These are phyloP conservation scores for Chalciporus sphaerocephalus DNA, from an alignment of 768 basidiomycete genomes.

Conservation along the genomic window DNA sequence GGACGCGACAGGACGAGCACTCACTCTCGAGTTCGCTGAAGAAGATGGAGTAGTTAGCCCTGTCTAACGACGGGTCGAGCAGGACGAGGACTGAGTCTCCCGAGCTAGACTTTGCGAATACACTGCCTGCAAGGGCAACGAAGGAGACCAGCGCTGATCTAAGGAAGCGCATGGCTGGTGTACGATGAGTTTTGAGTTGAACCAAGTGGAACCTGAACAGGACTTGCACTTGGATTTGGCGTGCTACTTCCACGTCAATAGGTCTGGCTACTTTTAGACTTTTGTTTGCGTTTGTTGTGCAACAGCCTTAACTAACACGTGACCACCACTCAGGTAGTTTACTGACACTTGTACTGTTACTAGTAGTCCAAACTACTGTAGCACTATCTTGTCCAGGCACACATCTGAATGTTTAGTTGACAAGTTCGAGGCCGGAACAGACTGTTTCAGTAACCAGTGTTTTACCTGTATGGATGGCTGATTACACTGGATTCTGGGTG, in stretches of 20 bases:
- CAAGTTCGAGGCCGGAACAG: too few relatives aligned
- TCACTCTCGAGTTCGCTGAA: constrained; percentile 73
- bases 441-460: too few relatives aligned
- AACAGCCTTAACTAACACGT: constrained; percentile 12
- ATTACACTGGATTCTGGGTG: too few relatives aligned
- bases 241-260: constrained; percentile 21
- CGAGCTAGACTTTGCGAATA: constrained; percentile 65
- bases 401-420: too few relatives aligned
- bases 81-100: constrained; percentile 83
- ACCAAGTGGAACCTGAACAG: not conserved
- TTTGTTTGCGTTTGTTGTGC: constrained; percentile 23
- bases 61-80: constrained; percentile 66
- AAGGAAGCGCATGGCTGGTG: constrained; percentile 26
- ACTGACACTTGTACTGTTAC: too few relatives aligned
- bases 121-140: constrained; percentile 24
- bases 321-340: too few relatives aligned
- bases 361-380: too few relatives aligned
- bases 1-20: constrained; percentile 9
- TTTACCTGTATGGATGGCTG: too few relatives aligned
- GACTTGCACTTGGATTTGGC: not conserved
- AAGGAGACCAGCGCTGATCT: constrained; percentile 26
- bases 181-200: not conserved
- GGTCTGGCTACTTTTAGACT: constrained; percentile 7
- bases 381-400: too few relatives aligned
- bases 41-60: constrained; percentile 74